Percentiles rank a stretch among this genome's conserved stretches.
These are phyloP conservation scores for Microbotryomycetes sp. DNA, from an alignment of 1,284 basidiomycete genomes.

Conservation along the genomic window DNA sequence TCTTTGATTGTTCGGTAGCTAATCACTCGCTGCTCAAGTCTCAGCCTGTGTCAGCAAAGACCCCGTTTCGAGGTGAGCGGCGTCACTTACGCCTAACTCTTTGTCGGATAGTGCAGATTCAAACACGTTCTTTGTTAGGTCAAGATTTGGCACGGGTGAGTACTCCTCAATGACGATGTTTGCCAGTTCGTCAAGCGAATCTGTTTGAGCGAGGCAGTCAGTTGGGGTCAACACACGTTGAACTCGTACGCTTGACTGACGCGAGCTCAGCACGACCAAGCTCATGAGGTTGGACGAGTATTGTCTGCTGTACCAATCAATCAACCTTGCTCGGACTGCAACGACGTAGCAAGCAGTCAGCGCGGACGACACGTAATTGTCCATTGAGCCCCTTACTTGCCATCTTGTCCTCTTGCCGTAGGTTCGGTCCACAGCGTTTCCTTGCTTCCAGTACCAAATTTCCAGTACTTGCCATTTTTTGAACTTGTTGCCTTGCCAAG, in stretches of 20 bases:
- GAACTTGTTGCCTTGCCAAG: slow-evolving; percentile 65
- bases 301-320: slow-evolving; percentile 88
- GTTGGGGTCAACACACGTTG: too few relatives aligned
- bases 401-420: slow-evolving; percentile 66
- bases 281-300: slow-evolving; percentile 95
- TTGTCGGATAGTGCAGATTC: not conserved
- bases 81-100: not conserved
- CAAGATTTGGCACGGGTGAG: slow-evolving; percentile 69
- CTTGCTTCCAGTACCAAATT: slow-evolving; percentile 64
- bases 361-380: slow-evolving; percentile 25
- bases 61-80: not conserved
- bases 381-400: slow-evolving; percentile 74
- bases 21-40: slow-evolving; percentile 59
- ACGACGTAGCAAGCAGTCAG: not conserved
- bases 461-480: slow-evolving; percentile 11
- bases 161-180: slow-evolving; percentile 64
- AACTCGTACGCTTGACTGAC: slow-evolving; percentile 44
- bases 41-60: not conserved
- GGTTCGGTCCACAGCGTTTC: slow-evolving; percentile 67
- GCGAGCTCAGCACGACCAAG: slow-evolving; percentile 82
- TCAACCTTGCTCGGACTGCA: slow-evolving; percentile 51
- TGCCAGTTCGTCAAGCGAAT: slow-evolving; percentile 71
- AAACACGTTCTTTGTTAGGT: slow-evolving; percentile 8
- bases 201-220: slow-evolving; percentile 46
- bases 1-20: slow-evolving; percentile 85